phyloP scores from a whole-genome alignment of 2,329 filamentous ascomycete genomes.

The Aspergillus sp. region DNA sequence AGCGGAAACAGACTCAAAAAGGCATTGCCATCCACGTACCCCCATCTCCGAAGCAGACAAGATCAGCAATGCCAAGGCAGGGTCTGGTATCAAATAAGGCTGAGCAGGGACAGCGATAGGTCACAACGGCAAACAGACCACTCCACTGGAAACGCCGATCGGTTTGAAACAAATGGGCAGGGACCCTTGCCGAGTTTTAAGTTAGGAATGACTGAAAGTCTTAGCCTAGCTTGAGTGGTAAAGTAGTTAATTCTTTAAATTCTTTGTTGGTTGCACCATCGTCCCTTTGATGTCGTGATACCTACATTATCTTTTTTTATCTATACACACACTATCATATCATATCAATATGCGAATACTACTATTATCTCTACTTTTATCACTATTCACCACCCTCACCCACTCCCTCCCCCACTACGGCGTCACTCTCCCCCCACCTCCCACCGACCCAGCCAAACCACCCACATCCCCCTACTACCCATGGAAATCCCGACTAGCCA shows the following conservation, averaged over 20 bases:
- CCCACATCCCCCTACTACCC: background rate
- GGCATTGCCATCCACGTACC: too few species aligned
- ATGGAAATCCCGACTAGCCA: conserved; percentile 1
- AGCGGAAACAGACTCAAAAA: too few species aligned
- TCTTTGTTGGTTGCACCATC: background rate
- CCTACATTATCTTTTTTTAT: background rate
- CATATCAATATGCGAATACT: conserved; percentile 2
- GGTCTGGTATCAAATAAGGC: background rate
- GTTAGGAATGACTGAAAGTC: background rate
- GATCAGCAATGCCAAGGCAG: background rate
- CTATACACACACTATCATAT: background rate
- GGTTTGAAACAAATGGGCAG: background rate
- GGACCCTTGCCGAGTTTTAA: background rate
- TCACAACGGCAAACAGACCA: too few species aligned
- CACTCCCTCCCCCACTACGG: background rate
- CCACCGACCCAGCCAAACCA: background rate
- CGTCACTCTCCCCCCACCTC: background rate
- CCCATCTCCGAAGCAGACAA: background rate
- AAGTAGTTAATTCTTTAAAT: background rate
- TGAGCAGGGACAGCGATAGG: background rate
- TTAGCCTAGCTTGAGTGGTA: background rate
- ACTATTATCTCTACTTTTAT: background rate
- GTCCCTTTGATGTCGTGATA: background rate
- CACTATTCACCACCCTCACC: background rate
- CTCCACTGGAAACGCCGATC: background rate